Evolutionary conservation across 768 basidiomycete species (phyloP), one percentile per base, ranked within the genome.

Genomic region (Termitomyces sp.): DNA sequence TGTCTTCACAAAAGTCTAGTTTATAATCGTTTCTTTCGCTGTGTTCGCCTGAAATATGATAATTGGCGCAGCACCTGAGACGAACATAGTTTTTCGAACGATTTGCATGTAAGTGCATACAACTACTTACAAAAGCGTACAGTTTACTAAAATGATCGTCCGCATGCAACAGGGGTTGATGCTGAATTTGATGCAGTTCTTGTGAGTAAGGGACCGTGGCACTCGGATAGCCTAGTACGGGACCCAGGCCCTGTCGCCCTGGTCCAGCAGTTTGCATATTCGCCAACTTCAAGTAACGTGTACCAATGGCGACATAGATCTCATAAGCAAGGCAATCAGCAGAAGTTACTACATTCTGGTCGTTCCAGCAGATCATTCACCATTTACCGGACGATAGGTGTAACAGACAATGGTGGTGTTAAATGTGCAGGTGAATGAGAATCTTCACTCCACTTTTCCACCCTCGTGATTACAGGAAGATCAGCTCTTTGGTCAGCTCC

Each of bases 121-220:
- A 51, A 28, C 26, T 40, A 21, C 31, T 33, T 33, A 3, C 12
- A 12, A 35, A 35, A 35, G 31, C 31, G 31, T 33, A 33, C 31
- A 23, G 28, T 37, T 33, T 33, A 23, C 19, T 15, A 1, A 23
- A 9, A 37, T 54, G 50, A 56, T 60, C 58, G 56, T 55, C 51
- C 54, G 33, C 30, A 41, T 59, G 37, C 47, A 57, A 63, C 59
- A 58, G 59, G 62, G 53, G 55, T 54, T 58, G 57, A 60, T 63
- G 51, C 47, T 47, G 48, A 31, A 63, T 60, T 35, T 60, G 54
- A 60, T 60, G 56, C 37, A 35, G 30, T 43, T 54, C 37, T 53
- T 45, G 46, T 45, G 52, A 54, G 52, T 43, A 35, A 35, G 35
- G 35, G 56, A 12, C 57, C 60, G 60, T 54, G 40, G 48, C 42